Evolutionary conservation across 176 grass and related monocot genomes (phyloP).

Genomic region (Triticum monococcum): DNA sequence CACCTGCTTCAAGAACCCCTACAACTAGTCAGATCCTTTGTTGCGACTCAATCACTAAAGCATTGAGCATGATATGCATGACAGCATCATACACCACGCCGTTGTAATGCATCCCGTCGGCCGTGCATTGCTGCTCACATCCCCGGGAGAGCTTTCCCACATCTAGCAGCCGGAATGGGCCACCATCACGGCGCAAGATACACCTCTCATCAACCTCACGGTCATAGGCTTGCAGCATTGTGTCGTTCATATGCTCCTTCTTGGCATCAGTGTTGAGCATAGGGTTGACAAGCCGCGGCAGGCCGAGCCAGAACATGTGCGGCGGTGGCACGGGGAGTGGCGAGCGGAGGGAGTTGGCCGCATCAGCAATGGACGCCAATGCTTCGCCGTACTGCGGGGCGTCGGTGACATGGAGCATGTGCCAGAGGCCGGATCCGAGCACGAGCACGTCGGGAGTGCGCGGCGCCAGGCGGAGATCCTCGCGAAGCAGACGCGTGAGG

Average conservation of each 20-base stretch:
- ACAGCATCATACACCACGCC: slow-evolving; percentile 63
- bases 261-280: slow-evolving; percentile 90
- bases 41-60: slow-evolving; percentile 77
- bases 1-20: slow-evolving; percentile 54
- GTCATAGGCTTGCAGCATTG: slow-evolving; percentile 60
- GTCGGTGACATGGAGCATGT: slow-evolving; percentile 82
- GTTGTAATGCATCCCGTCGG: slow-evolving; percentile 86
- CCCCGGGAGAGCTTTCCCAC: slow-evolving; percentile 55
- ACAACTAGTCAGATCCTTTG: slow-evolving; percentile 58
- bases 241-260: slow-evolving; percentile 67
- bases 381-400: slow-evolving; percentile 48
- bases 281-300: slow-evolving; percentile 63
- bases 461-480: slow-evolving; percentile 50
- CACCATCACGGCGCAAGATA: slow-evolving; percentile 39
- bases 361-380: slow-evolving; percentile 34
- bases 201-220: slow-evolving; percentile 48
- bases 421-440: slow-evolving; percentile 91
- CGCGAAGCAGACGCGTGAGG: slow-evolving; percentile 62
- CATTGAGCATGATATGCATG: slow-evolving; percentile 90
- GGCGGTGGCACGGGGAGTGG: slow-evolving; percentile 39
- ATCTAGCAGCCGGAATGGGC: slow-evolving; percentile 66
- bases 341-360: slow-evolving; percentile 32
- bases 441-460: slow-evolving; percentile 74
- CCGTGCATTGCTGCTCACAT: slow-evolving; percentile 65
- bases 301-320: slow-evolving; percentile 87